A percentile compares a stretch with the other conserved stretches of the same genome.
Evolutionary conservation across 1,284 basidiomycete genomes (phyloP).

Genomic region (Gomphus sp.): DNA sequence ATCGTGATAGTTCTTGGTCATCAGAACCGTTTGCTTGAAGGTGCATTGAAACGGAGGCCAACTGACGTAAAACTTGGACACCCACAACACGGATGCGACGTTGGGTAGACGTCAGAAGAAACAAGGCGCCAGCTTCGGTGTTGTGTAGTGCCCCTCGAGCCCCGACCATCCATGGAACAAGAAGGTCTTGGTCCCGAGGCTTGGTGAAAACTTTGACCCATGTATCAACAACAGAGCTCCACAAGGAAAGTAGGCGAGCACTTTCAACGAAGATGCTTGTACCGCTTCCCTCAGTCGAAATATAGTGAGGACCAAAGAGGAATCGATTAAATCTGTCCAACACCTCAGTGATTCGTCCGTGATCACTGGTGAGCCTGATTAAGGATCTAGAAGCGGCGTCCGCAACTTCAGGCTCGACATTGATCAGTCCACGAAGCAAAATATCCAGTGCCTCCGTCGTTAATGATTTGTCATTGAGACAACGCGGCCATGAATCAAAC

Average conservation of each 20-base stretch:
- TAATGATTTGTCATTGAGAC: conserved; percentile 48
- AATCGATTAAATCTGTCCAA: conserved; percentile 67
- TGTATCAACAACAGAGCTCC: conserved; percentile 65
- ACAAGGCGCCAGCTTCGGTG: conserved; percentile 66
- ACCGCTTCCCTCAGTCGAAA: conserved; percentile 61
- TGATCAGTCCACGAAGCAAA: conserved; percentile 74
- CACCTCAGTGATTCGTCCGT: conserved; percentile 48
- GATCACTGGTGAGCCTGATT: conserved; percentile 64
- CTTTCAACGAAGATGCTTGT: conserved; percentile 58
- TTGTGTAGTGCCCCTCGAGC: conserved; percentile 37
- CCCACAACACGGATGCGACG: conserved; percentile 44
- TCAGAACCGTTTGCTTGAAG: neutral
- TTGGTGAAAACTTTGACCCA: conserved; percentile 49
- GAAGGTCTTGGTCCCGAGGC: conserved; percentile 30
- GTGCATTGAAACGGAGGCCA: conserved; percentile 28
- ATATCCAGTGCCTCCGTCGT: conserved; percentile 68
- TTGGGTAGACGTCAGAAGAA: conserved; percentile 65
- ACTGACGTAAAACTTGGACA: conserved; percentile 48
- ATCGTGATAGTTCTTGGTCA: neutral
- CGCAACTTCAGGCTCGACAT: conserved; percentile 71
- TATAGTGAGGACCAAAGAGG: conserved; percentile 65
- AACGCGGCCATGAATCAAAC: conserved; percentile 83
- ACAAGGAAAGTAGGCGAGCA: conserved; percentile 56
- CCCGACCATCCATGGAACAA: conserved; percentile 23
- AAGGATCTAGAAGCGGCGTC: conserved; percentile 65